Base-by-base conservation (phyloP, 345 rosid genomes). In the Mangifera indica region DNA sequence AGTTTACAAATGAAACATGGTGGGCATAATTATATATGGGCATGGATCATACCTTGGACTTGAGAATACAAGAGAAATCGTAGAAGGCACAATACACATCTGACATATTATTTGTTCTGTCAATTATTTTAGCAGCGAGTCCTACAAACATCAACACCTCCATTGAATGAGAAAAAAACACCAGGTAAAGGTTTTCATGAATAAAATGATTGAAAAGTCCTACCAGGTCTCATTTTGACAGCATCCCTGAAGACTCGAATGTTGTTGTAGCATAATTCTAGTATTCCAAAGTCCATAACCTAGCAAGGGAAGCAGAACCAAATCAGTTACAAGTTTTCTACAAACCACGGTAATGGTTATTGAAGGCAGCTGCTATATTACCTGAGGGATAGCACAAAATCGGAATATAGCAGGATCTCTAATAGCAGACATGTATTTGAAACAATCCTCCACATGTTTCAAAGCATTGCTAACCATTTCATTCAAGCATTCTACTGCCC, bases 261-360 rank as follows among this genome's bases (percentile, higher is more conserved):
- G 79, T 93, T 91, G 88, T 89, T 86, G 83, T 89, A 88, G 85
- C 99, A 93, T 67, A 93, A 69, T 64, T 93, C 96, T 70, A 93
- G 83, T 40, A 98, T 96, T 80, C 98, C 99, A 77, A 93, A 89
- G 49, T 95, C 97, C 98, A 93, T 93, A 79, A 89, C 80, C 99
- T 96, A 76, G 70, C 68, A 81, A 76, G 46, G 70, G 54, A 71
- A 69, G 76, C 67, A 82, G 73, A n/a, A 66, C 68, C 67, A 74
- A 77, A 81, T 78, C n/a, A 75, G 72, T 54, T 29, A 14, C 60
- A 78, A 29, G 65, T 17, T 55, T 59, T 26, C 37, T 4, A 40
- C 9, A 42, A 71, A 57, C 42, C 58, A 37, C 42, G n/a, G n/a
- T n/a, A 6, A 5, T 5, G 1, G 42, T 37, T 37, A 37, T n/a